Percentiles rank a stretch among this genome's conserved stretches.
phyloP scores from a whole-genome alignment of 179 eudicot genomes.

The Vitellaria paradoxa region DNA sequence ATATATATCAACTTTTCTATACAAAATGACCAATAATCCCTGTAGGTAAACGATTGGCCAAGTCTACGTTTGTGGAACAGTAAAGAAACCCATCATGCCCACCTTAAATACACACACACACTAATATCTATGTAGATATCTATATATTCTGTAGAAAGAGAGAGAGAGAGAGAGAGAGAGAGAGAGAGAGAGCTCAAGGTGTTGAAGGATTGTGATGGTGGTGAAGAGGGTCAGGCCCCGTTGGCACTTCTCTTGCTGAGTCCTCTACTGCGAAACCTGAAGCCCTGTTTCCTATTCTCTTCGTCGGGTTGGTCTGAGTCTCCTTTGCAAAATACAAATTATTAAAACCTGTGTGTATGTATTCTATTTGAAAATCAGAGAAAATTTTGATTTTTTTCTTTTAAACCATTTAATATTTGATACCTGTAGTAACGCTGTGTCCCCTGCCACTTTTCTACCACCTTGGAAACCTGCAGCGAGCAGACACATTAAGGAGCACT shows the following conservation, averaged over 20 bases:
- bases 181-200: neutral
- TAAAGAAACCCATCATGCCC: no score
- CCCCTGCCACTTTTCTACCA: neutral
- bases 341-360: neutral
- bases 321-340: neutral
- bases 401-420: neutral
- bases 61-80: no score
- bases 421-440: neutral
- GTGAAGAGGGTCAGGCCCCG: constrained; percentile 16
- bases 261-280: neutral
- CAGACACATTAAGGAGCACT: neutral
- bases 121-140: no score
- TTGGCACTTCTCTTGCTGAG: constrained; percentile 13
- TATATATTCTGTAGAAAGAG: neutral
- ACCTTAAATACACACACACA: no score
- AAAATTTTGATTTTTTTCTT: neutral
- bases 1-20: no score
- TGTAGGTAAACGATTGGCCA: no score
- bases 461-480: neutral
- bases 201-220: constrained; percentile 3
- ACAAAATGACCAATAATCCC: no score
- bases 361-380: neutral
- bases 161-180: neutral
- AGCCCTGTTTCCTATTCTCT: neutral
- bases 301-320: neutral